Evolutionary conservation across 2,329 filamentous ascomycete species (phyloP), one percentile per base, ranked within the genome.

Genomic region (Xylariaceae sp.): DNA sequence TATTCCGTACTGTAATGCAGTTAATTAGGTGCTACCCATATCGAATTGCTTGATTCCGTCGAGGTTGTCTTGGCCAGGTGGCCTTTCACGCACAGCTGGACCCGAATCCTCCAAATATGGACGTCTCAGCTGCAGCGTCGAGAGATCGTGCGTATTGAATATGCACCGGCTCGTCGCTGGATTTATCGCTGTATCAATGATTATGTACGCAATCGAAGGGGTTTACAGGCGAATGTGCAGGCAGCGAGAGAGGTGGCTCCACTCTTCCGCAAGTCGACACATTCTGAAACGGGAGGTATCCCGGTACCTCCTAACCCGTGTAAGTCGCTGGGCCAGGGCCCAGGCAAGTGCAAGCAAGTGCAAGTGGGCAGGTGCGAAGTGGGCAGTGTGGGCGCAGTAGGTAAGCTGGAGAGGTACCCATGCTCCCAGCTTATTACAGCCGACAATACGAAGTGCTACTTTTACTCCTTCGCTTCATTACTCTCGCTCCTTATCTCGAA

Each of bases 401-500:
- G 13, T 15, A n/a, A n/a, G 42, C 42, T n/a, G n/a, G 42, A n/a
- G 42, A 13, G 42, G 42, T 45, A 13, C 42, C 42, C 42, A 49
- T 23, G 23, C 23, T 30, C 23, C 23, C 23, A 49, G 23, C 15
- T 49, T 49, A 45, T 45, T 50, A 50, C 49, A 50, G 18, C 48
- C 48, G 17, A 51, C 49, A 51, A 34, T 51, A 51, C 49, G 23
- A 30, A 30, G 23, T 30, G 23, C 23, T 15, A 11, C 7, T 18
- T 18, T 30, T 18, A 8, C 52, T 53, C 51, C 37, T 59, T 8
- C 30, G 44, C 51, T 59, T 51, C 50, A 53, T 55, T 61, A n/a
- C 60, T 59, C 56, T 51, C 60, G 60, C 58, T 62, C 61, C 63
- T 30, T 64, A 62, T 63, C 23, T 62, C 15, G 59, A 60, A 58